Evolutionary conservation across 2,329 filamentous ascomycete genomes (phyloP).

Genomic region (Talaromyces marneffei): DNA sequence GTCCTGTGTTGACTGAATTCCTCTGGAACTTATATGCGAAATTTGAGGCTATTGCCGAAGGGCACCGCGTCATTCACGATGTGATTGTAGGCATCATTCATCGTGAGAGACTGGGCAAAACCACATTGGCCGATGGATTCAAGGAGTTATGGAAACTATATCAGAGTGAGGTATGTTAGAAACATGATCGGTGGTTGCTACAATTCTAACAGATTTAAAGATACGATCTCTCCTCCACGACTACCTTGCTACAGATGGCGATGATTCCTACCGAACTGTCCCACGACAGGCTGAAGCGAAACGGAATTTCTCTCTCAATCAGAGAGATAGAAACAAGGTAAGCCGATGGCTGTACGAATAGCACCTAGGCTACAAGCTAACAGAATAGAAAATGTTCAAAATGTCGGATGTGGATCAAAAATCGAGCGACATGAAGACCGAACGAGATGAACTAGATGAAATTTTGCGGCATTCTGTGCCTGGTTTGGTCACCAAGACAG

Average conservation of each 20-base stretch:
- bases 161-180: conserved; percentile 66
- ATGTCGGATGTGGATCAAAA: conserved; percentile 77
- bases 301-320: conserved; percentile 48
- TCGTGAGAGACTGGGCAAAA: conserved; percentile 63
- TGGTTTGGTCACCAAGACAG: conserved; percentile 72
- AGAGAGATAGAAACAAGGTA: conserved; percentile 46
- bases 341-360: neutral
- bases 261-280: conserved; percentile 55
- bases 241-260: conserved; percentile 87
- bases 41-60: conserved; percentile 94
- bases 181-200: neutral
- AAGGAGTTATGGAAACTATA: conserved; percentile 97
- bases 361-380: neutral
- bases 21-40: conserved; percentile 91
- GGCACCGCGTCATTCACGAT: conserved; percentile 89
- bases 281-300: conserved; percentile 44
- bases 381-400: conserved; percentile 62
- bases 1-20: conserved; percentile 83
- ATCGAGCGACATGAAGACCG: conserved; percentile 69
- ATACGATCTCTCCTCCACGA: conserved; percentile 91
- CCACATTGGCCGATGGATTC: conserved; percentile 76
- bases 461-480: conserved; percentile 91
- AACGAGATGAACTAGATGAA: conserved; percentile 81
- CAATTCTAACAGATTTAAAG: conserved; percentile 24
- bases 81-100: conserved; percentile 79